These are phyloP conservation scores for Teratosphaeria zuluensis DNA, from an alignment of 2,329 filamentous ascomycete genomes.

Conservation along the genomic window DNA sequence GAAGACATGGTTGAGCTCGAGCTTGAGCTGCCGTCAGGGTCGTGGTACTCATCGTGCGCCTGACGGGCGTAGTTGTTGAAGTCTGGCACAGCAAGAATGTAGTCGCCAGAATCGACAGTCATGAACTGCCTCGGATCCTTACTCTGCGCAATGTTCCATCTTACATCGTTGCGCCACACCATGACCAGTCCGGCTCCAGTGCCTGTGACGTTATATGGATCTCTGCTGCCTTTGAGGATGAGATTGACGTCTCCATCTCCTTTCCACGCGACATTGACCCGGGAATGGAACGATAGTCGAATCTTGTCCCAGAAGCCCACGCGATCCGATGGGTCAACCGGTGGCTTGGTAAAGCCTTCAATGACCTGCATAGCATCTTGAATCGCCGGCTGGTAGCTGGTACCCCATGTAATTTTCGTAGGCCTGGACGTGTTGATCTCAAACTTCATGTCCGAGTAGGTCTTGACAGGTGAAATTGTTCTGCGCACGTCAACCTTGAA, in stretches of 20 bases:
- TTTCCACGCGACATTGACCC: constrained; percentile 81
- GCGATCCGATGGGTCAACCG: constrained; percentile 82
- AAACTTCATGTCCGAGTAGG: constrained; percentile 83
- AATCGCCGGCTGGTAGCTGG: constrained; percentile 93
- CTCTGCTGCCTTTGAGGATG: constrained; percentile 75
- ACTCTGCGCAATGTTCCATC: constrained; percentile 72
- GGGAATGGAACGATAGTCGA: constrained; percentile 83
- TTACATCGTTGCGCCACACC: constrained; percentile 95
- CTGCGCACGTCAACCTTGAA: constrained; percentile 81
- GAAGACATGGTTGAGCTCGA: constrained; percentile 45
- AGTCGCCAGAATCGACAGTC: constrained; percentile 91
- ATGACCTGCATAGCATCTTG: constrained; percentile 99
- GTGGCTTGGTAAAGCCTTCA: constrained; percentile 93
- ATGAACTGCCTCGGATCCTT: constrained; percentile 89
- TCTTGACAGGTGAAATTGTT: constrained; percentile 91
- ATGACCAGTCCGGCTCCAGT: constrained; percentile 92
- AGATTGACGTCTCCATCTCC: constrained; percentile 93
- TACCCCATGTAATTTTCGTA: constrained; percentile 92
- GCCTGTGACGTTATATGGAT: constrained; percentile 87
- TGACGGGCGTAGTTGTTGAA: constrained; percentile 79
- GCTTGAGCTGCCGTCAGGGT: constrained; percentile 48
- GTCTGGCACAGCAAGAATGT: constrained; percentile 87
- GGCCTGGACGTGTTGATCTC: constrained; percentile 89
- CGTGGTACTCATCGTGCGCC: constrained; percentile 37
- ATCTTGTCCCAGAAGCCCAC: constrained; percentile 99